Base-by-base conservation (phyloP, 495 filamentous ascomycete species). In the Penicillium lagena region DNA sequence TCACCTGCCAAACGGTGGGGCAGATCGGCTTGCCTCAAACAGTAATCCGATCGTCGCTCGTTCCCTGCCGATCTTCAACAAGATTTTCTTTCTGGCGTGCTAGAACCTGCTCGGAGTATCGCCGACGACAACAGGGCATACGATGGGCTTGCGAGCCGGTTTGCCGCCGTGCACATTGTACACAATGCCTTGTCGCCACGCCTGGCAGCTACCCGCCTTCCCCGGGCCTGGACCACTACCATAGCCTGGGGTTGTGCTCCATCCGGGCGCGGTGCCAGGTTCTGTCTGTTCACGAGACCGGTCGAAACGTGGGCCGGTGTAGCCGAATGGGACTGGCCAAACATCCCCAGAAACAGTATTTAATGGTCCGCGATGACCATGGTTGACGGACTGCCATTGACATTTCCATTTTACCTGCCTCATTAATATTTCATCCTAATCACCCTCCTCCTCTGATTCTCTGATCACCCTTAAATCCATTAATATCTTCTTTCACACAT, bases 11-110 rank as follows among this genome's bases (percentile, higher is more conserved):
- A 32, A 30, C 33, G 39, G 39, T 30, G 39, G 29, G 42, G 48
- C 34, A 35, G 30, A 46, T 50, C 54, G 54, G 54, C 46, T 57
- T 57, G 7, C 54, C 54, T 44, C 47, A 57, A 43, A 8, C n/a
- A 42, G 54, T 17, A 40, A 57, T 51, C 54, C 54, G 54, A 56
- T 56, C 49, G 40, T 17, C 48, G 12, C 35, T 42, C 37, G 30
- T 15, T 35, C 36, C 30, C 32, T 34, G 32, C 7, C 32, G 32
- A 34, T 12, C 32, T 34, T 10, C 32, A 10, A 33, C 31, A 4
- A 22, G 3, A 22, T 22, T 22, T 6, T 35, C 10, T 33, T 9
- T 27, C 11, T 32, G 29, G 27, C 11, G 10, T 11, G 17, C 17
- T 22, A 22, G 22, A 22, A 6, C 22, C 22, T 3, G 22, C 6